These are phyloP conservation scores for Akanthomyces lecanii DNA, from an alignment of 2,329 filamentous ascomycete genomes.

Conservation along the genomic window DNA sequence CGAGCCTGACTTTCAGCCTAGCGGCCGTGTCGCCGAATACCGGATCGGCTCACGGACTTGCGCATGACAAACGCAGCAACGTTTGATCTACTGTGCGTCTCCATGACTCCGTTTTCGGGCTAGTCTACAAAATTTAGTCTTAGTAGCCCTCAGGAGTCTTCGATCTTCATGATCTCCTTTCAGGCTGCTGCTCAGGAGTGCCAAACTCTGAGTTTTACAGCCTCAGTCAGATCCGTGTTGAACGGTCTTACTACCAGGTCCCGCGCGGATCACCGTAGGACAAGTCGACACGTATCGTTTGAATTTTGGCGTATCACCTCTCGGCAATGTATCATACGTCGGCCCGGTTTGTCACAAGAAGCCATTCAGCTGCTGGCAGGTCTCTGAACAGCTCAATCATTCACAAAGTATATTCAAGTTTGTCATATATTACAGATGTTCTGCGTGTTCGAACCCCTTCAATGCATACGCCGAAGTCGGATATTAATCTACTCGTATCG, in stretches of 20 bases:
- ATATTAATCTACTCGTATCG: background rate
- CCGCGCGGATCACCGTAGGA: background rate
- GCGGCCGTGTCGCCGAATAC: background rate
- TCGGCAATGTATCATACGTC: background rate
- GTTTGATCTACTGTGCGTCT: background rate
- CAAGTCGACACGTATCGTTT: background rate
- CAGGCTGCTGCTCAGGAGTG: background rate
- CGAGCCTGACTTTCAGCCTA: background rate
- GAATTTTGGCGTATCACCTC: background rate
- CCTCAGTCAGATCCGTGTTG: background rate
- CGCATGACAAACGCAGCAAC: background rate
- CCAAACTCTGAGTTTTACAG: background rate
- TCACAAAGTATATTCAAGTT: background rate
- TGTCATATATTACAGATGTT: background rate
- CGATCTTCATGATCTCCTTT: background rate
- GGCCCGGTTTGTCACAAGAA: background rate
- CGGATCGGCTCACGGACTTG: background rate
- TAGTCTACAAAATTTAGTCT: too few species aligned
- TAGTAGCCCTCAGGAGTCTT: too few species aligned
- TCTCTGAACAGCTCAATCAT: background rate
- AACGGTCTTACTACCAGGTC: background rate
- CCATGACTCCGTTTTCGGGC: background rate
- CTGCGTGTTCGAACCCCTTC: background rate
- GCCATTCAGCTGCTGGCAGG: background rate
- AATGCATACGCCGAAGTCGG: background rate